These are phyloP conservation scores for Rhizomucor pusillus DNA, from an alignment of 371 early-diverging fungal genomes.

Conservation along the genomic window DNA sequence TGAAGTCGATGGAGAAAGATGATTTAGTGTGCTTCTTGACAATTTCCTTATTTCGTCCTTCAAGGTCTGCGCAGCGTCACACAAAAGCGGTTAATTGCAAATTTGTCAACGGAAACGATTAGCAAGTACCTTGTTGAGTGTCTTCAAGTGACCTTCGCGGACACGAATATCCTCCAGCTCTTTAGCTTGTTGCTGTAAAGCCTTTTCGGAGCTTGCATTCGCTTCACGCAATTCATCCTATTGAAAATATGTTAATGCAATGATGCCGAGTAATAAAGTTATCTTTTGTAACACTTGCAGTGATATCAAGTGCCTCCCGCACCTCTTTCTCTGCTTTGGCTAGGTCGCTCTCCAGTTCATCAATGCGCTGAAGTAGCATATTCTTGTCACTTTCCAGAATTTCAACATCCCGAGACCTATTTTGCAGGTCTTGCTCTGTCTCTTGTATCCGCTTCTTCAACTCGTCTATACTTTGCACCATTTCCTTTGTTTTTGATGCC, in stretches of 20 bases:
- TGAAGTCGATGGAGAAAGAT: conserved; percentile 21
- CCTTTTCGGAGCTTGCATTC: conserved; percentile 12
- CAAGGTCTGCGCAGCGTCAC: conserved; percentile 39
- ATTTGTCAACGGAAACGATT: too few species aligned
- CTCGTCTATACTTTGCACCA: conserved; percentile 29
- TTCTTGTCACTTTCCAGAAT: conserved; percentile 31
- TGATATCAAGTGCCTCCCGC: not conserved
- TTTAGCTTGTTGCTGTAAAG: conserved; percentile 27
- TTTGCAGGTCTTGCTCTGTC: conserved; percentile 27
- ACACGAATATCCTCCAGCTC: conserved; percentile 56
- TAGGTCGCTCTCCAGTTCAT: conserved; percentile 31
- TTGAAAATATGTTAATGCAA: not conserved
- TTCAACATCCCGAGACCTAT: conserved; percentile 24
- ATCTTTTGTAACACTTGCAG: not conserved
- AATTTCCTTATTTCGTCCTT: conserved; percentile 68
- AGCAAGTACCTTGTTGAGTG: conserved; percentile 54
- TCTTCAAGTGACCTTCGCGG: conserved; percentile 64
- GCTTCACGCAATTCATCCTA: conserved; percentile 15
- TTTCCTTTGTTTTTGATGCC: not conserved
- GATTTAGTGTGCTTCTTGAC: conserved; percentile 19
- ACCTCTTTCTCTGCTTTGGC: conserved; percentile 16
- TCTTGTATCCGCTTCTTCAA: conserved; percentile 20
- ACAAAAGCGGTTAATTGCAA: too few species aligned
- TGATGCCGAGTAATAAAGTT: not conserved
- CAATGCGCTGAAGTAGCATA: conserved; percentile 24